Evolutionary conservation across 2,329 filamentous ascomycete genomes (phyloP).

Genomic region (Capronia epimyces): DNA sequence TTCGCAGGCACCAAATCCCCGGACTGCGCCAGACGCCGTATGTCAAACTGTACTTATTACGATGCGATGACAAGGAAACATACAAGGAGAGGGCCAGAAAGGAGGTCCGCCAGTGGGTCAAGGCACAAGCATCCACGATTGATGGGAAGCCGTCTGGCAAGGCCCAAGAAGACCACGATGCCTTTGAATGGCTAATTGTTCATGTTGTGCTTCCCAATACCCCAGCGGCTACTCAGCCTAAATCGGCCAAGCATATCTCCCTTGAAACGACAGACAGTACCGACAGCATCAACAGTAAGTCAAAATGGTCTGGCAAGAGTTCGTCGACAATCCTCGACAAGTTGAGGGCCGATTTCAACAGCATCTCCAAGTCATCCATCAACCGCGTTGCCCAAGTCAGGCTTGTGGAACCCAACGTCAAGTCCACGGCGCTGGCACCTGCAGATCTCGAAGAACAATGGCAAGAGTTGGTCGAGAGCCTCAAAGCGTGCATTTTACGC

Average conservation of each 20-base stretch:
- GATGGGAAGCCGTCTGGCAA: conserved; percentile 42
- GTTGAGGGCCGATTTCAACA: conserved; percentile 82
- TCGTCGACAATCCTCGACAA: conserved; percentile 84
- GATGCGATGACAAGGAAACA: conserved; percentile 91
- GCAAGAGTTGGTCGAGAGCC: conserved; percentile 74
- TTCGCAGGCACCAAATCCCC: conserved; percentile 85
- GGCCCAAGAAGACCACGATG: conserved; percentile 87
- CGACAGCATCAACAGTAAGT: conserved; percentile 61
- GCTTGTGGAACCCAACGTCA: conserved; percentile 43
- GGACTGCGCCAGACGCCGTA: conserved; percentile 90
- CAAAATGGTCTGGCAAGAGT: conserved; percentile 70
- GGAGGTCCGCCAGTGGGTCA: conserved; percentile 86
- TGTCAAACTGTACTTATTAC: conserved; percentile 78
- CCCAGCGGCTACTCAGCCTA: conserved; percentile 69
- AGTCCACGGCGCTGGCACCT: conserved; percentile 54
- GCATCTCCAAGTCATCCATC: conserved; percentile 62
- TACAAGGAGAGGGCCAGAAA: conserved; percentile 78
- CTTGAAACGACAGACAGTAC: conserved; percentile 45
- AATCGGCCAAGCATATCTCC: conserved; percentile 49
- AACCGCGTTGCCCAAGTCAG: conserved; percentile 84
- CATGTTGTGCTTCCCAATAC: conserved; percentile 90
- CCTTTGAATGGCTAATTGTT: conserved; percentile 89
- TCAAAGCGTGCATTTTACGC: conserved; percentile 78
- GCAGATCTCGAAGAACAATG: conserved; percentile 78
- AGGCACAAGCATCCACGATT: conserved; percentile 43